Percentiles rank a stretch among this genome's conserved stretches.
These are phyloP conservation scores for Aulographum hederae DNA, from an alignment of 2,329 filamentous ascomycete genomes.

Conservation along the genomic window DNA sequence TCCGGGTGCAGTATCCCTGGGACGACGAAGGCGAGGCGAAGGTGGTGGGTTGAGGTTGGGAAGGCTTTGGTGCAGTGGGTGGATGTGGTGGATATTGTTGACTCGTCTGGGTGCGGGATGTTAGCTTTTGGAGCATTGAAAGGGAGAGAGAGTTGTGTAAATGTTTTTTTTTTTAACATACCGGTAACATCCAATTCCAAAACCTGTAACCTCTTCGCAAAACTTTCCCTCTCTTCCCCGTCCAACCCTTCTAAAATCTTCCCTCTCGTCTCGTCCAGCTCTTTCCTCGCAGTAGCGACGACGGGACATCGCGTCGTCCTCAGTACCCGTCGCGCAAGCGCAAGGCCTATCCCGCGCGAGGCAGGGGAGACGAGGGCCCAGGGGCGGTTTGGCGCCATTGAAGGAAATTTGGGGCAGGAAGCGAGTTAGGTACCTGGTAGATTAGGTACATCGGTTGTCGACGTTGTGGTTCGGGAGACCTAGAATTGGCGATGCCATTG, in stretches of 20 bases:
- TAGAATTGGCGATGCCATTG: no score
- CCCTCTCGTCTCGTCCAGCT: constrained; percentile 29
- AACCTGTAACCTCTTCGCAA: constrained; percentile 28
- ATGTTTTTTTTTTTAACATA: no score
- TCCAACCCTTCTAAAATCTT: constrained; percentile 31
- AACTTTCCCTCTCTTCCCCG: constrained; percentile 16
- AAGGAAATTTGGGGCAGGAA: no score
- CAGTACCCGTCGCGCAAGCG: constrained; percentile 39
- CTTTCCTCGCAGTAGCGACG: constrained; percentile 39
- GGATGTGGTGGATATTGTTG: constrained; percentile 38
- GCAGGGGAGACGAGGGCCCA: constrained; percentile 38
- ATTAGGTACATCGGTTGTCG: no score
- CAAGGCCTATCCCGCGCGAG: constrained; percentile 44
- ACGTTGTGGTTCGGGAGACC: no score
- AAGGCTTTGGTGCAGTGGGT: constrained; percentile 35
- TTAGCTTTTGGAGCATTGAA: not conserved
- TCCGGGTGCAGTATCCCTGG: constrained; percentile 59
- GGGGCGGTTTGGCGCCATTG: no score
- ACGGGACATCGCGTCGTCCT: constrained; percentile 38
- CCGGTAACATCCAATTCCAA: constrained; percentile 38
- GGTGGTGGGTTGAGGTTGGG: constrained; percentile 31
- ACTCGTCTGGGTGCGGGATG: constrained; percentile 32
- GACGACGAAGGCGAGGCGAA: constrained; percentile 51
- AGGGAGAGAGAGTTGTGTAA: not conserved
- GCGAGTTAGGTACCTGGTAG: no score